Percentiles rank a stretch among this genome's conserved stretches.
Evolutionary conservation across 1,139 yeast species (phyloP).

Genomic region (Suhomyces chickasaworum): DNA sequence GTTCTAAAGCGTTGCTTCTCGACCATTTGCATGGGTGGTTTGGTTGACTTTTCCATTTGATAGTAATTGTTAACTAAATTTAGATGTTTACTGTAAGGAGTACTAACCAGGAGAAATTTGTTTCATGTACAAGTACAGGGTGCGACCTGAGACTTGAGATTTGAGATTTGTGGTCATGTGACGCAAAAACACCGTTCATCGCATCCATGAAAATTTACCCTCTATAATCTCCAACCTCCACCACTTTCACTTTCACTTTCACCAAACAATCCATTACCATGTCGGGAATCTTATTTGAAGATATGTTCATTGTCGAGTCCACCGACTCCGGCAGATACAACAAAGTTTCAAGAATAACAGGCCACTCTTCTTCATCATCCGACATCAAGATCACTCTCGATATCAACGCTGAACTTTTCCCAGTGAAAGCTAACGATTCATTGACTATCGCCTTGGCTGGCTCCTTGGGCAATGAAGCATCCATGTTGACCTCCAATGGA

Average conservation of each 20-base stretch:
- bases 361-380: conserved; percentile 78
- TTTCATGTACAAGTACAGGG: no score
- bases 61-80: conserved; percentile 3
- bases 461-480: conserved; percentile 62
- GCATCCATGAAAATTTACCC: conserved; percentile 10
- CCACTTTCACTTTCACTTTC: neutral
- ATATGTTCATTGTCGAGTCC: conserved; percentile 83
- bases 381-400: conserved; percentile 88
- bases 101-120: neutral
- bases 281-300: conserved; percentile 90
- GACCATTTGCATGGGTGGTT: conserved; percentile 2
- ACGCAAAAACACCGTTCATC: conserved; percentile 3
- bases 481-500: conserved; percentile 60
- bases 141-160: no score
- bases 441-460: conserved; percentile 89
- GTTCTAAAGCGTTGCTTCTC: conserved; percentile 11
- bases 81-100: conserved; percentile 5
- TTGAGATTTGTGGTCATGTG: neutral
- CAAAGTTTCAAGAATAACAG: conserved; percentile 88
- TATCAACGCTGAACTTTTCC: conserved; percentile 89
- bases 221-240: neutral
- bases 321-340: conserved; percentile 91
- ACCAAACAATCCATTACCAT: conserved; percentile 31
- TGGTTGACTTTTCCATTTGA: conserved; percentile 5
- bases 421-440: conserved; percentile 75